Base-by-base conservation (phyloP, 2,329 filamentous ascomycete genomes). In the Aureobasidium sp. region DNA sequence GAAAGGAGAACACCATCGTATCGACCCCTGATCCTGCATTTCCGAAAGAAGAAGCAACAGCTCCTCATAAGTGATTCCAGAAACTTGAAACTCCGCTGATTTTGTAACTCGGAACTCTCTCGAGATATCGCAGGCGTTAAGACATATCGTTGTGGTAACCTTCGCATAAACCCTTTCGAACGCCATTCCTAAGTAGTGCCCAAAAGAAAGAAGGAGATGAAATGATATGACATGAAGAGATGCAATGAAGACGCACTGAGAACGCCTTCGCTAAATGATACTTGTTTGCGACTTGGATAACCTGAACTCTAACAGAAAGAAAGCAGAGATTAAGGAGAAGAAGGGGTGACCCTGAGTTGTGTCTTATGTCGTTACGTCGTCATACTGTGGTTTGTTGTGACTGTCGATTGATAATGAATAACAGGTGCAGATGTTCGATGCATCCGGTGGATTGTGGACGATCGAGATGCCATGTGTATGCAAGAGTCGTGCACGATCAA, bases 401-500 rank as follows among this genome's bases (percentile, higher is more conserved):
- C 42, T 58, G 55, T 58, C 55, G 55, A 39, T 47, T 58, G 15
- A 9, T 29, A 48, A 58, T 17, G 55, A 58, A 42, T 58, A 29
- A 32, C 37, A 27, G 42, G 12, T 10, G 23, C 20, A 23, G 6
- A 46, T 17, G 23, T 3, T 39, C 26, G 36, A 20, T 42, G 27
- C 13, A 41, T 29, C 39, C n/a, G 13, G 29, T n/a, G n/a, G 8
- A 26, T 46, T 46, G 26, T 44, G 41, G 17, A 57, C n/a, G 36
- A 57, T 46, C 41, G 53, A 26, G 4, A 9, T 36, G 39, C 27
- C 53, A 6, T 42, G 15, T 4, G 53, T 17, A 23, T 20, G n/a
- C 26, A 27, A 55, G 26, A 46, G 41, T 12, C 12, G 37, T 34
- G 53, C 53, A 17, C 41, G 41, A 64, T 73, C 71, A 73, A 62